Conservation (phyloP, 2,329 filamentous ascomycete genomes). For the Hymenoscyphus fraxineus region DNA sequence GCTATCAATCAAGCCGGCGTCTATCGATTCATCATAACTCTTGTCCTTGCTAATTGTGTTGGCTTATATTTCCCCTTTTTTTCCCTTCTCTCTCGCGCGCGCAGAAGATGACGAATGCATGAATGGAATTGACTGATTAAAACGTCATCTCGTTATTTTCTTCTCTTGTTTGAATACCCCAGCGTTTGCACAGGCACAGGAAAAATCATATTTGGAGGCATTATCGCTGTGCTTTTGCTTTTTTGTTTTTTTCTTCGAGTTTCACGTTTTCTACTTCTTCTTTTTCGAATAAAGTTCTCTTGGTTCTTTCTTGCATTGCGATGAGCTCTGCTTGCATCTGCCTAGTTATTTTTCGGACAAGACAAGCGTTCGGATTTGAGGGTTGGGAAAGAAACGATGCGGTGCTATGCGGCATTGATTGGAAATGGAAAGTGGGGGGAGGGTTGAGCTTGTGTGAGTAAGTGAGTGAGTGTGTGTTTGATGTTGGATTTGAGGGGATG, state of each 20-base stretch:
- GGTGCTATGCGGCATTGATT: not conserved
- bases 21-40: not conserved
- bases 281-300: too few species aligned
- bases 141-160: not conserved
- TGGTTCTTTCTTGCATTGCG: too few species aligned
- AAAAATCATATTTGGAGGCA: not conserved
- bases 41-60: not conserved
- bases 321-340: too few species aligned
- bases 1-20: not conserved
- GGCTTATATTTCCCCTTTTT: not conserved
- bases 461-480: not conserved
- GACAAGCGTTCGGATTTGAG: not conserved
- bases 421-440: not conserved
- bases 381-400: not conserved
- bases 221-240: not conserved
- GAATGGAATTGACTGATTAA: constrained; percentile 7
- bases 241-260: not conserved
- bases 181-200: constrained; percentile 15
- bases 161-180: constrained; percentile 18
- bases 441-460: not conserved
- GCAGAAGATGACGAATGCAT: constrained; percentile 9
- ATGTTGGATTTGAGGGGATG: not conserved
- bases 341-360: not conserved
- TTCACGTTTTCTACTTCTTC: not conserved
- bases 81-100: not conserved